Base-by-base conservation (phyloP, 805 yeast genomes). In the Ogataea methanolica region DNA sequence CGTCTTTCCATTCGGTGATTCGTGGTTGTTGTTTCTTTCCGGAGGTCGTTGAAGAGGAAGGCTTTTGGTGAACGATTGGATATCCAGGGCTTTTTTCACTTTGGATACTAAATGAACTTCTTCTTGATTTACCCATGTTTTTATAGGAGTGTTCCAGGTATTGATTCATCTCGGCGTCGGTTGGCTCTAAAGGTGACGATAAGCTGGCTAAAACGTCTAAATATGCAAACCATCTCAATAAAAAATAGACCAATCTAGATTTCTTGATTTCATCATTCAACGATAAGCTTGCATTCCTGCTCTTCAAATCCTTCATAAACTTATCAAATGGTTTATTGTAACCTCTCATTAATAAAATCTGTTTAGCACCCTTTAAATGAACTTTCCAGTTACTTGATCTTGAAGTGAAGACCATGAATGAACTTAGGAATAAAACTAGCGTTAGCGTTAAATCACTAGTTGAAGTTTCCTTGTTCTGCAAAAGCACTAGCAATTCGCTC, bases 381-480 rank as follows among this genome's bases (percentile, higher is more conserved):
- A 82, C 76, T 57, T 82, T 71, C 79, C 88, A 87, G 41, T 75
- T 69, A 51, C 69, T 71, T 49, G 68, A 70, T 52, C 70, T 73
- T 51, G 62, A 72, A 39, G 72, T 76, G 60, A 66, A 72, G 42
- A 63, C 71, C 51, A 81, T 83, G 59, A 78, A 81, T 35, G 84
- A 78, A 15, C 82, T 73, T 8, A 85, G 65, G 47, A 83, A 63
- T 49, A 85, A 61, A 1, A 83, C 79, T 3, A 84, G 70, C 0
- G 88, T 83, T 45, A 85, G 66, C 0, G 91, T 82, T 7, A 79
- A 72, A 59, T 85, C 87, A n/a, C 86, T 78, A 2, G 80, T 77
- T 1, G 85, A 72, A 21, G 78, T 78, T 4, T 63, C 59, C 35
- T 73, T 70, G 56, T 82, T 76, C 43, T 73, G 75, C 22, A 85